Conservation (phyloP, 2,329 filamentous ascomycete genomes). For the Aureobasidium leucospermi region DNA sequence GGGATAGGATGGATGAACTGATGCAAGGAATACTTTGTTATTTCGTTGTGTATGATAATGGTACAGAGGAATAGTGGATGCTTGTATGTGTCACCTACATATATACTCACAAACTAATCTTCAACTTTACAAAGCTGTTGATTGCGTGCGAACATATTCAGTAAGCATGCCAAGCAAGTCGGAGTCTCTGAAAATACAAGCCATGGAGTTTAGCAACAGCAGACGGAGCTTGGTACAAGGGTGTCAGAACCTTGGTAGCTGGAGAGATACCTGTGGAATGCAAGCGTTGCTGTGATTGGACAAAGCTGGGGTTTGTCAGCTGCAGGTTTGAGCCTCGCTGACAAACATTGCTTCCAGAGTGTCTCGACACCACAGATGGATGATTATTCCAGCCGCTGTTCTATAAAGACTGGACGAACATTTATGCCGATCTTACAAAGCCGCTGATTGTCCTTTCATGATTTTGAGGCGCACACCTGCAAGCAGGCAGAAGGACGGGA, state of each 20-base stretch:
- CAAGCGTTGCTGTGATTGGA: background rate
- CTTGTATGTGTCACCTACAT: background rate
- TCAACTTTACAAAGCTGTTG: background rate
- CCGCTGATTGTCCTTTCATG: background rate
- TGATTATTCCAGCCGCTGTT: background rate
- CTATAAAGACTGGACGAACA: background rate
- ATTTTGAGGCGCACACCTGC: background rate
- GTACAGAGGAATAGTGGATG: background rate
- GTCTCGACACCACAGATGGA: background rate
- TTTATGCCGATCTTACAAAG: conserved; percentile 8
- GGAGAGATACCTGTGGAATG: conserved; percentile 1
- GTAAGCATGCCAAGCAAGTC: background rate
- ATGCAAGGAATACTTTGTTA: too few species aligned
- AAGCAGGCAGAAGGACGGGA: too few species aligned
- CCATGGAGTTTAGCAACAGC: background rate
- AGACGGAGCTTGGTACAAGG: background rate
- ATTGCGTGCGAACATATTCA: conserved; percentile 8
- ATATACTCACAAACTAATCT: background rate
- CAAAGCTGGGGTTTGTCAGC: conserved; percentile 8
- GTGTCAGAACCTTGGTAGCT: background rate
- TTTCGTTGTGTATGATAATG: background rate
- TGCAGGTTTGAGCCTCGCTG: background rate
- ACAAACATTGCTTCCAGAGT: background rate
- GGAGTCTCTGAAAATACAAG: background rate
- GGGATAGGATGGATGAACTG: background rate